Conservation (phyloP, 208 protist genomes). For the Crithidia acanthocephali region DNA sequence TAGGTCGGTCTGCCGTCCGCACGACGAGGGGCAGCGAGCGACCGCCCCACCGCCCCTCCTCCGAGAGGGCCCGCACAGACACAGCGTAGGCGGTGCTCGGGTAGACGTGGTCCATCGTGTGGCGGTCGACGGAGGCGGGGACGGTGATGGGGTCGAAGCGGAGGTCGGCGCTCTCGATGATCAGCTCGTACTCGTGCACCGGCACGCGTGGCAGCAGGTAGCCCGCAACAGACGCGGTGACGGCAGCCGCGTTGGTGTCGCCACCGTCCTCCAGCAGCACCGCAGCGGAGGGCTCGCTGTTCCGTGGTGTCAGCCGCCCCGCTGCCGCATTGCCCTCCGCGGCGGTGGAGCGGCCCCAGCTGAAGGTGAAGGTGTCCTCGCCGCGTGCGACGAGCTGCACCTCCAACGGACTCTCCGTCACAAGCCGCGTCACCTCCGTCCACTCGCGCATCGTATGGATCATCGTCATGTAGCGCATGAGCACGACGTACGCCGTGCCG, state of each 20-base stretch:
- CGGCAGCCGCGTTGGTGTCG: neutral
- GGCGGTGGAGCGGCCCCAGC: slow-evolving; percentile 50
- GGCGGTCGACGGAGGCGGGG: slow-evolving; percentile 28
- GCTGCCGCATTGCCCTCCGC: neutral
- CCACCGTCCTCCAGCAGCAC: slow-evolving; percentile 4
- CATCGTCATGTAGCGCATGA: slow-evolving; percentile 85
- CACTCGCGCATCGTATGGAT: slow-evolving; percentile 81
- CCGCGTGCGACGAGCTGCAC: slow-evolving; percentile 63
- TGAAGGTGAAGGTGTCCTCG: slow-evolving; percentile 81
- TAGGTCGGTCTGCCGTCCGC: slow-evolving; percentile 63
- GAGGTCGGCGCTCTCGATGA: slow-evolving; percentile 26
- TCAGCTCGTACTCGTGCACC: slow-evolving; percentile 40
- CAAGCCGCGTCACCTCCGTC: slow-evolving; percentile 79
- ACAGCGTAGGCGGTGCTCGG: slow-evolving; percentile 77
- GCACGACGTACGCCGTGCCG: slow-evolving; percentile 81
- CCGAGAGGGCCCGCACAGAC: slow-evolving; percentile 69
- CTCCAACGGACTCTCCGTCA: slow-evolving; percentile 69
- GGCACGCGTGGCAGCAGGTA: slow-evolving; percentile 29
- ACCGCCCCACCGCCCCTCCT: slow-evolving; percentile 73
- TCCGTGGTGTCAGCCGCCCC: slow-evolving; percentile 26
- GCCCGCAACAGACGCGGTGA: slow-evolving; percentile 9
- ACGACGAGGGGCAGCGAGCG: slow-evolving; percentile 65
- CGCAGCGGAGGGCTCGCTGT: neutral
- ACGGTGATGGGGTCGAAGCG: slow-evolving; percentile 32
- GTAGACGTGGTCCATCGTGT: slow-evolving; percentile 67